Percentiles rank a stretch among this genome's conserved stretches.
These are phyloP conservation scores for Aureobasidium musti DNA, from an alignment of 2,329 filamentous ascomycete species.

Conservation along the genomic window DNA sequence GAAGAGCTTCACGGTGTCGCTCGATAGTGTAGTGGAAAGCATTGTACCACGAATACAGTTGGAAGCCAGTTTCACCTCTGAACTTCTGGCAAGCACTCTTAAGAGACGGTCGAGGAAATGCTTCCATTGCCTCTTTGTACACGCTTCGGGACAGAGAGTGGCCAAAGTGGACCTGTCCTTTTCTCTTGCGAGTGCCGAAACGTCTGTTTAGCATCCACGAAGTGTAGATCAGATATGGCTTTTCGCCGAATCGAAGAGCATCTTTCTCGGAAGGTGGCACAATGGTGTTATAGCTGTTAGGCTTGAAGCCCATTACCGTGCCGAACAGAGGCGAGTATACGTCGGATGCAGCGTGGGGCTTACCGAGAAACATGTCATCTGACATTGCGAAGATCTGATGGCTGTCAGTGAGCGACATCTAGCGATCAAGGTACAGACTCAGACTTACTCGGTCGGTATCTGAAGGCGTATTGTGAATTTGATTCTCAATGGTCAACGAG, in stretches of 20 bases:
- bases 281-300: slow-evolving; percentile 47
- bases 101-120: slow-evolving; percentile 47
- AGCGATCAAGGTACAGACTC: too few relatives aligned
- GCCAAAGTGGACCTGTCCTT: slow-evolving; percentile 49
- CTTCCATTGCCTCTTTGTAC: slow-evolving; percentile 46
- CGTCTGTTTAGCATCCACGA: slow-evolving; percentile 50
- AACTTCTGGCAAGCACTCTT: slow-evolving; percentile 48
- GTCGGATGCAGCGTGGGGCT: slow-evolving; percentile 48
- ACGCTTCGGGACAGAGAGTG: slow-evolving; percentile 48
- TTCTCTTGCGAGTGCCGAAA: slow-evolving; percentile 50
- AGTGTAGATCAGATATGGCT: slow-evolving; percentile 50
- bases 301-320: slow-evolving; percentile 48
- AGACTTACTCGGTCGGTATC: slow-evolving; percentile 42
- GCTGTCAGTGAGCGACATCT: too few relatives aligned
- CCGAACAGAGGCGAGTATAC: slow-evolving; percentile 51
- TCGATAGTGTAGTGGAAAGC: slow-evolving; percentile 51
- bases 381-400: slow-evolving; percentile 46
- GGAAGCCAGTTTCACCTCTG: slow-evolving; percentile 47
- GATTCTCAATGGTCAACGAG: slow-evolving; percentile 49
- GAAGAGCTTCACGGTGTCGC: slow-evolving; percentile 47
- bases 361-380: slow-evolving; percentile 51
- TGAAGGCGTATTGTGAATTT: slow-evolving; percentile 49
- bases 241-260: slow-evolving; percentile 47
- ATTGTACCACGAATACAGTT: slow-evolving; percentile 50
- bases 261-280: slow-evolving; percentile 42